These are phyloP conservation scores for Naganishia albida DNA, from an alignment of 1,284 basidiomycete species.

Conservation along the genomic window DNA sequence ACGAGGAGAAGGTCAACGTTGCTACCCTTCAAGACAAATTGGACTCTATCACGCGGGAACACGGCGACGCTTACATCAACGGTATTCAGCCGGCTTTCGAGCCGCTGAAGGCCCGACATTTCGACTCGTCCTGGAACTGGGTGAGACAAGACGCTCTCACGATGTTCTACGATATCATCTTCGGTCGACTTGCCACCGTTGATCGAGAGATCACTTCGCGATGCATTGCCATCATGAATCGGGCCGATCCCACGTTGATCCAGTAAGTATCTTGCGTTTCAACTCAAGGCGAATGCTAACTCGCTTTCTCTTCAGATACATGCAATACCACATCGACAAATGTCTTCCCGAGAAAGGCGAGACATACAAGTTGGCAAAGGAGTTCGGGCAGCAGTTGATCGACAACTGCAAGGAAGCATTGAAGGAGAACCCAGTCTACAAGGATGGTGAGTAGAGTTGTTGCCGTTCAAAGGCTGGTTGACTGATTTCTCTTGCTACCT, in stretches of 20 bases:
- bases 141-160: constrained; percentile 90
- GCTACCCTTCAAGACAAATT: constrained; percentile 78
- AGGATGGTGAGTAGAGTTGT: constrained; percentile 70
- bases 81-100: constrained; percentile 94
- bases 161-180: constrained; percentile 98
- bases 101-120: constrained; percentile 91
- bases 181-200: constrained; percentile 86
- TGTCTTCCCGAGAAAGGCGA: constrained; percentile 81
- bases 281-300: background rate
- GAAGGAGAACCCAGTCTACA: constrained; percentile 81
- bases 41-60: constrained; percentile 70
- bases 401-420: constrained; percentile 88
- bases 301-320: constrained; percentile 63
- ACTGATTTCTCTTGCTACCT: constrained; percentile 35
- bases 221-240: constrained; percentile 95
- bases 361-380: constrained; percentile 89
- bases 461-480: background rate
- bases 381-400: constrained; percentile 93
- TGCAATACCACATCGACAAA: constrained; percentile 91
- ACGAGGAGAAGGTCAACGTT: constrained; percentile 68
- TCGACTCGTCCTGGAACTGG: constrained; percentile 99
- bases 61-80: constrained; percentile 89
- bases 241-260: constrained; percentile 85
- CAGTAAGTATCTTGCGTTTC: constrained; percentile 49
- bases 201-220: constrained; percentile 91